These are phyloP conservation scores for Pythium chondricola DNA, from an alignment of 352 stramenopile species.

Conservation along the genomic window DNA sequence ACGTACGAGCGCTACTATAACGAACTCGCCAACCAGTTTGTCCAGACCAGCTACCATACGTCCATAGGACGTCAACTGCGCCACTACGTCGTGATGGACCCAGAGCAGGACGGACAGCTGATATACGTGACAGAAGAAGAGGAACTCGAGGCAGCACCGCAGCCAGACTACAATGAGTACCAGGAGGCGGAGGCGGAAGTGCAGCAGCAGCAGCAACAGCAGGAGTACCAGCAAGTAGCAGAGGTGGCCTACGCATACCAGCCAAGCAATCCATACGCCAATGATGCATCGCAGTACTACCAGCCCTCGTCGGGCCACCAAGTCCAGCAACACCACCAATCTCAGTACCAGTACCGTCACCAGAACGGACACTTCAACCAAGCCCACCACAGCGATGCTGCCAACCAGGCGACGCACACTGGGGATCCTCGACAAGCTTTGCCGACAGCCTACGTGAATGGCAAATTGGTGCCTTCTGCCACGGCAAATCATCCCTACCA, in stretches of 20 bases:
- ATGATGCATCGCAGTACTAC: no score
- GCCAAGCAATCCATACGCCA: no score
- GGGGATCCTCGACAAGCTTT: no score
- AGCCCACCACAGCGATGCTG: no score
- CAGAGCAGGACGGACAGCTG: constrained; percentile 55
- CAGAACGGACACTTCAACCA: no score
- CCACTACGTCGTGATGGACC: constrained; percentile 62
- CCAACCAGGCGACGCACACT: no score
- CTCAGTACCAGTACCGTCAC: constrained; percentile 4
- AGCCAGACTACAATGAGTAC: constrained; percentile 25
- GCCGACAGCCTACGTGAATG: no score
- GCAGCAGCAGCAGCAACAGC: constrained; percentile 14
- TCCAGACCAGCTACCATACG: constrained; percentile 53
- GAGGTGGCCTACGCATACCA: no score
- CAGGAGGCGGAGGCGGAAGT: no score
- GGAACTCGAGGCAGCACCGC: constrained; percentile 15
- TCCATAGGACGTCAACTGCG: constrained; percentile 41
- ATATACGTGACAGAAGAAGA: constrained; percentile 64
- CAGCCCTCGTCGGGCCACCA: no score
- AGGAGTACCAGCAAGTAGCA: constrained; percentile 17
- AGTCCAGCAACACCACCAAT: neutral
- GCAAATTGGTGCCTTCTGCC: no score
- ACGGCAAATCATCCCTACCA: no score
- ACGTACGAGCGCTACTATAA: constrained; percentile 91
- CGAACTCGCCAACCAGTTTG: constrained; percentile 83